These are phyloP conservation scores for Gonium pectorale DNA, from an alignment of 139 green algal species.

Conservation along the genomic window DNA sequence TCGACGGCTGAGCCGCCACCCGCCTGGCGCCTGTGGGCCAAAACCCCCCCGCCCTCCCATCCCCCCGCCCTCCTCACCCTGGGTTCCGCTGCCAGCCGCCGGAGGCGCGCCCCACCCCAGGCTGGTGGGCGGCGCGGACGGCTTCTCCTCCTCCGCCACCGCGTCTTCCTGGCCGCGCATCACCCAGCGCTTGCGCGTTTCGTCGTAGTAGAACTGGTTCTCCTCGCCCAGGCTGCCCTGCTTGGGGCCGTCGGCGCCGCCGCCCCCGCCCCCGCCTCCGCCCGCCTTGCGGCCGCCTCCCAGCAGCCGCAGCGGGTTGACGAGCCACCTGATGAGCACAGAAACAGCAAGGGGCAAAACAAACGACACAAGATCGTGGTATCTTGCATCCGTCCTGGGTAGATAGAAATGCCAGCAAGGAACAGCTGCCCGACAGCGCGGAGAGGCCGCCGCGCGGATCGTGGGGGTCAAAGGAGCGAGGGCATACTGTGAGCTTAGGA, in stretches of 20 bases:
- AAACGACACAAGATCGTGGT: no score
- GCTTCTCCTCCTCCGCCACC: conserved; percentile 6
- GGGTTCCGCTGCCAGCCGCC: not conserved
- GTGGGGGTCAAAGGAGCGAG: no score
- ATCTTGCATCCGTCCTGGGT: no score
- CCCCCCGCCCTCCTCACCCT: not conserved
- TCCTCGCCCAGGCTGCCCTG: conserved; percentile 32
- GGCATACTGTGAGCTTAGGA: not conserved
- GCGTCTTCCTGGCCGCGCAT: conserved; percentile 38
- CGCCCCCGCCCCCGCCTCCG: not conserved
- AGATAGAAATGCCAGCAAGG: no score
- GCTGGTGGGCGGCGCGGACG: conserved; percentile 15
- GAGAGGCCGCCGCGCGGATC: no score
- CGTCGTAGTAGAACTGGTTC: conserved; percentile 48
- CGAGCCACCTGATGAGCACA: conserved; percentile 16
- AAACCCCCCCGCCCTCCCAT: not conserved
- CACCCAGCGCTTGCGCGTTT: conserved; percentile 41
- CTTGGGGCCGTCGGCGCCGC: conserved; percentile 16
- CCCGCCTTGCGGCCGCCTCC: conserved; percentile 7
- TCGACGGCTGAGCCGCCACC: no score
- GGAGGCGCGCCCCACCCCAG: not conserved
- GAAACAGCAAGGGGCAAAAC: not conserved
- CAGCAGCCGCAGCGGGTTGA: conserved; percentile 30
- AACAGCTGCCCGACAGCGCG: no score
- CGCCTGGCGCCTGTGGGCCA: not conserved